Conservation (phyloP, 805 yeast genomes). For the Debaryomyces prosopidis region DNA sequence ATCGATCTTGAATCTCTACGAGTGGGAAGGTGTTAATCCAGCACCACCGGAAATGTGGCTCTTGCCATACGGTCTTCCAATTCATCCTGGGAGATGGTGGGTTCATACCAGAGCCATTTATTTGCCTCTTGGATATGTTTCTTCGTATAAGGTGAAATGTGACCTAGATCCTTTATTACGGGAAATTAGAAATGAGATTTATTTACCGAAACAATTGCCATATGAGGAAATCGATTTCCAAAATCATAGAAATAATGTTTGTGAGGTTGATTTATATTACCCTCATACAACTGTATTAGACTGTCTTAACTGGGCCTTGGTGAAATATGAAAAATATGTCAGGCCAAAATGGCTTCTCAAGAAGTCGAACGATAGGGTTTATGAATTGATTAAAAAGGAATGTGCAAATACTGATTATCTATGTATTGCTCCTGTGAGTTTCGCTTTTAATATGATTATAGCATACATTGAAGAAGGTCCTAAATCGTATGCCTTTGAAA, state of each 20-base stretch:
- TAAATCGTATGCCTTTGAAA: slow-evolving; percentile 59
- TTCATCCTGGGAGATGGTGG: slow-evolving; percentile 99
- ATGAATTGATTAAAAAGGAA: slow-evolving; percentile 72
- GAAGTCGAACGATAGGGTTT: slow-evolving; percentile 51
- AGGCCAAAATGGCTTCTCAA: slow-evolving; percentile 75
- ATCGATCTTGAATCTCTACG: slow-evolving; percentile 73
- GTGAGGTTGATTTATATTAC: slow-evolving; percentile 90
- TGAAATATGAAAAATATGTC: slow-evolving; percentile 64
- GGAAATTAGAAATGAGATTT: slow-evolving; percentile 79
- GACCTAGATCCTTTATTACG: slow-evolving; percentile 62
- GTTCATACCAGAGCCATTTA: slow-evolving; percentile 95
- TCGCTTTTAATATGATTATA: slow-evolving; percentile 78
- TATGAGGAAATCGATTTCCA: slow-evolving; percentile 69
- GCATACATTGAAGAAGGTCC: slow-evolving; percentile 69
- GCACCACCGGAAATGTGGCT: slow-evolving; percentile 96
- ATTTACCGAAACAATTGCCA: slow-evolving; percentile 46
- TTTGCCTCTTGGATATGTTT: slow-evolving; percentile 80
- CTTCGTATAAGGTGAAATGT: slow-evolving; percentile 55
- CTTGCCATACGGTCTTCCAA: slow-evolving; percentile 75
- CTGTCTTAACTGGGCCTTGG: slow-evolving; percentile 57
- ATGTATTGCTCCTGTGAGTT: slow-evolving; percentile 92
- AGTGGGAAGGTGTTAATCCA: slow-evolving; percentile 97
- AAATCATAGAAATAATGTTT: slow-evolving; percentile 75
- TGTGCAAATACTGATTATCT: slow-evolving; percentile 73
- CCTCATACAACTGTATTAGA: slow-evolving; percentile 80